These are phyloP conservation scores for Aspergillus melleus DNA, from an alignment of 2,329 filamentous ascomycete species.

Conservation along the genomic window DNA sequence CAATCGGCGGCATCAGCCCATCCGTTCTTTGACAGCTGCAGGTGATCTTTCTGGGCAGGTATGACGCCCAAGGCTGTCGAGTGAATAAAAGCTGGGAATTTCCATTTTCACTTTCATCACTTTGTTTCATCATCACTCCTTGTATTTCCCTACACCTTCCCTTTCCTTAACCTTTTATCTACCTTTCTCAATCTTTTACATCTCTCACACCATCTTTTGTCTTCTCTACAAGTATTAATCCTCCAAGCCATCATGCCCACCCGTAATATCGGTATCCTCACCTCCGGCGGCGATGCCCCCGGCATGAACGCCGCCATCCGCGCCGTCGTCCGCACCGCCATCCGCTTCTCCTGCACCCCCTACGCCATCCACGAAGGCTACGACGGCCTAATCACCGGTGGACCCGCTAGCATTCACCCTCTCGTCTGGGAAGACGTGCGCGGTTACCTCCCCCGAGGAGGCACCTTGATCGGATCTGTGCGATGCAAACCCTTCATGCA, in stretches of 20 bases:
- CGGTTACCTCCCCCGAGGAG: constrained; percentile 88
- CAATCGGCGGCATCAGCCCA: too few species aligned
- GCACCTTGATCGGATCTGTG: constrained; percentile 94
- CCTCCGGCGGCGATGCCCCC: constrained; percentile 87
- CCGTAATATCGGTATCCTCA: constrained; percentile 81
- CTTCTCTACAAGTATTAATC: too few species aligned
- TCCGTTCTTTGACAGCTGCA: too few species aligned
- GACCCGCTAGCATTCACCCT: constrained; percentile 73
- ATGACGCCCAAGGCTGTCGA: too few species aligned
- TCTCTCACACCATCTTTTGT: too few species aligned
- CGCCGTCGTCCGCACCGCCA: constrained; percentile 85
- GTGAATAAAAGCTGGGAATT: too few species aligned
- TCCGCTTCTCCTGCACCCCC: constrained; percentile 76
- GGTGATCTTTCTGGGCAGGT: too few species aligned
- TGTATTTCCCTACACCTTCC: too few species aligned
- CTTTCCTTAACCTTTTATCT: too few species aligned
- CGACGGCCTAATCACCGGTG: constrained; percentile 86
- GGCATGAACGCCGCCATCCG: constrained; percentile 92
- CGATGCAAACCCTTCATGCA: constrained; percentile 90
- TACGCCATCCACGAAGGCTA: constrained; percentile 90
- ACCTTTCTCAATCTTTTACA: too few species aligned
- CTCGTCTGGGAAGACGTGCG: constrained; percentile 92
- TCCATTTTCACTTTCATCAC: too few species aligned
- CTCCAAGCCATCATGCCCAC: neutral
- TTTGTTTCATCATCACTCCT: too few species aligned